Percentiles rank a stretch among this genome's conserved stretches.
Evolutionary conservation across 202 grass and related monocot genomes (phyloP).

Genomic region (Saccharum hybrid): DNA sequence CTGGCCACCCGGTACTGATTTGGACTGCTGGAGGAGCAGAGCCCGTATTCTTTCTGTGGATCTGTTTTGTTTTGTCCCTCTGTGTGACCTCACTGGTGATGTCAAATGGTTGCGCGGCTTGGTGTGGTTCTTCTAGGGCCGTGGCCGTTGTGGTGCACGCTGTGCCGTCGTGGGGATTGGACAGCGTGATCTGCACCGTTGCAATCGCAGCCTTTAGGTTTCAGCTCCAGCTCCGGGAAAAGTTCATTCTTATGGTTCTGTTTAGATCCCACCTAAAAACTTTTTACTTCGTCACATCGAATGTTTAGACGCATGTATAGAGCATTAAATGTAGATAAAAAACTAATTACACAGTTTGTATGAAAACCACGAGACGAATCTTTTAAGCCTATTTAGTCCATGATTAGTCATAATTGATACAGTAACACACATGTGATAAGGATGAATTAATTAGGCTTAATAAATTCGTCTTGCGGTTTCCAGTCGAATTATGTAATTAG

Average conservation of each 20-base stretch:
- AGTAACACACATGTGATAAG: too few relatives aligned
- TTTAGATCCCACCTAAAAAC: too few relatives aligned
- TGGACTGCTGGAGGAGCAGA: conserved; percentile 22
- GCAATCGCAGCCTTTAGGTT: neutral
- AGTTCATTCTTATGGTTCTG: neutral
- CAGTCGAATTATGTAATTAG: too few relatives aligned
- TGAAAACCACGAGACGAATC: too few relatives aligned
- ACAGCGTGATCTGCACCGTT: conserved; percentile 17
- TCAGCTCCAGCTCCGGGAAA: neutral
- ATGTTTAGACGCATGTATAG: too few relatives aligned
- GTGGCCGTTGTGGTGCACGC: conserved; percentile 19
- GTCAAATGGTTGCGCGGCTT: conserved; percentile 29
- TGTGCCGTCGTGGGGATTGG: conserved; percentile 18
- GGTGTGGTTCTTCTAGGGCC: conserved; percentile 35
- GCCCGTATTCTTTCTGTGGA: neutral
- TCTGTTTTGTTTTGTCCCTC: neutral
- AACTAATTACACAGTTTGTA: too few relatives aligned
- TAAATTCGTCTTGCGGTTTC: too few relatives aligned
- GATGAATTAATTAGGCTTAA: too few relatives aligned
- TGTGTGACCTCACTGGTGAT: conserved; percentile 46
- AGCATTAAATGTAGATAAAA: too few relatives aligned
- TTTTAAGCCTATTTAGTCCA: too few relatives aligned
- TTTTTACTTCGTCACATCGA: too few relatives aligned
- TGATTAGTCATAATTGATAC: too few relatives aligned
- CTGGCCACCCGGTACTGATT: conserved; percentile 25